Evolutionary conservation across 148 eudicot genomes (phyloP), one percentile per base, ranked within the genome.

Genomic region (Vaccinium macrocarpon): DNA sequence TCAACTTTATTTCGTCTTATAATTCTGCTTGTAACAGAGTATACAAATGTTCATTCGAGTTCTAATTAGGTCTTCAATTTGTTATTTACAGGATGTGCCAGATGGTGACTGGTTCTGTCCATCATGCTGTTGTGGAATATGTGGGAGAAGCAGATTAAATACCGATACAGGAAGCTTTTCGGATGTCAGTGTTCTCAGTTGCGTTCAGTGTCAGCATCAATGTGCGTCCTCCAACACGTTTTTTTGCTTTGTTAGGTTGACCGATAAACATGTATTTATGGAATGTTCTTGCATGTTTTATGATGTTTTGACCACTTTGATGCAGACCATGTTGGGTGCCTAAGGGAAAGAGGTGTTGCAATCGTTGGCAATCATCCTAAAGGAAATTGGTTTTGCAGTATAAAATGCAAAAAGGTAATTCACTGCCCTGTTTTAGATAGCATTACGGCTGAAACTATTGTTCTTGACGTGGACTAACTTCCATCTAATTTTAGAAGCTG

Each of bases 51-150:
- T 51, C n/a, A 73, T 46, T 53, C 23, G 38, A 49, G 72, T 66
- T 71, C 27, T 59, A 72, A 68, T 25, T 80, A 78, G 74, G 79
- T 70, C 85, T 77, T 81, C 57, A 25, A 66, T 84, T 15, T 82
- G 25, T 73, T 87, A 74, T 61, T 61, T 81, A 70, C 81, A 97
- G 99, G 90, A 77, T 62, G 85, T 97, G 84, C 99, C 99, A 66
- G 94, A 90, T 80, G 99, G 98, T 75, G 96, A 95, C 82, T 97
- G 99, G 99, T 97, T 90, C 85, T 97, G 99, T 79, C 93, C 98
- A 25, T 91, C 93, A 15, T 97, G 99, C 87, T 92, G 98, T 87
- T 97, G 99, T 87, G 90, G 88, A 84, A 86, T 90, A 84, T 97
- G 99, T 87, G 90, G 91, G 85, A 64, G 78, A 83, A 86, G 90